Evolutionary conservation across 257 asterid species (phyloP).

Genomic region (Mentha longifolia): DNA sequence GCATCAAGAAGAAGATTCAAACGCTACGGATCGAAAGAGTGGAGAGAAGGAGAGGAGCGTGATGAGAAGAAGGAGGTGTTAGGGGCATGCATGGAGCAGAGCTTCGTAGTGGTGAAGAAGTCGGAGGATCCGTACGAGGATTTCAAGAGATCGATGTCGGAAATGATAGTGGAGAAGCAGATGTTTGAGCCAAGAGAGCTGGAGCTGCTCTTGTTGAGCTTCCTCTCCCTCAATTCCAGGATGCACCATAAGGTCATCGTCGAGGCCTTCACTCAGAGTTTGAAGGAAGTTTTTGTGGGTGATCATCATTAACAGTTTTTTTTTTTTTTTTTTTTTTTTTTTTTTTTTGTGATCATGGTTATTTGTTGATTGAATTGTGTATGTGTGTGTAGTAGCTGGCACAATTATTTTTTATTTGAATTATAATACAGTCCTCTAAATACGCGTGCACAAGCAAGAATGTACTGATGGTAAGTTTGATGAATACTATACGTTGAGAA

Average conservation of each 20-base stretch:
- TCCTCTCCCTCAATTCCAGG: slow-evolving; percentile 66
- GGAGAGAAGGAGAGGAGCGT: slow-evolving; percentile 33
- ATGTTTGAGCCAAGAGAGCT: slow-evolving; percentile 62
- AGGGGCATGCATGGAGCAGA: slow-evolving; percentile 43
- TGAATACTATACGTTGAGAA: too few species aligned
- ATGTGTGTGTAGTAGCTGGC: not conserved
- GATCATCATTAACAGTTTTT: not conserved
- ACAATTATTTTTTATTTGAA: too few species aligned
- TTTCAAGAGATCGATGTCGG: slow-evolving; percentile 84
- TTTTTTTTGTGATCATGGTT: too few species aligned
- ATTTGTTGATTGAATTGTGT: not conserved
- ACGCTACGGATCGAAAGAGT: slow-evolving; percentile 37
- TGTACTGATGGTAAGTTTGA: too few species aligned
- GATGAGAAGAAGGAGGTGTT: slow-evolving; percentile 7
- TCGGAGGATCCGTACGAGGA: slow-evolving; percentile 72
- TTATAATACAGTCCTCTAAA: too few species aligned
- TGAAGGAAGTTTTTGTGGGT: slow-evolving; percentile 51
- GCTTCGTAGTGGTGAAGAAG: slow-evolving; percentile 70
- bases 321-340: slow-evolving; percentile 25
- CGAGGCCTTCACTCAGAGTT: slow-evolving; percentile 64
- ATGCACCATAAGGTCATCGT: slow-evolving; percentile 66
- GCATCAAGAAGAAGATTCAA: slow-evolving; percentile 29
- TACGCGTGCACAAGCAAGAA: too few species aligned
- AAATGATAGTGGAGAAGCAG: slow-evolving; percentile 72
- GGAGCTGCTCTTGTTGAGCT: slow-evolving; percentile 70